Evolutionary conservation across 2,329 filamentous ascomycete genomes (phyloP).

Genomic region (Drechslerella coelobrocha): DNA sequence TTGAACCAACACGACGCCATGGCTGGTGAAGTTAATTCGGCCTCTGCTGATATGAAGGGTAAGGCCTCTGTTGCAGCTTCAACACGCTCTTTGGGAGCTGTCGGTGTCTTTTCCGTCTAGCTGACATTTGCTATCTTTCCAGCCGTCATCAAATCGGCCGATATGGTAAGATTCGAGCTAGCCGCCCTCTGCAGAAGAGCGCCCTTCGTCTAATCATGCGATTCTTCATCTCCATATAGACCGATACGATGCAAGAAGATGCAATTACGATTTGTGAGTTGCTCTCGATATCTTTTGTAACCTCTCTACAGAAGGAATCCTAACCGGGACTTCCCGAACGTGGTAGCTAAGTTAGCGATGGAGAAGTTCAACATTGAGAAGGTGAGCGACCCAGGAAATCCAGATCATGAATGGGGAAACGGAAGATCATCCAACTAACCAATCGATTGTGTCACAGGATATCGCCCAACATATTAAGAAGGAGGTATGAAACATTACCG

Average conservation of each 20-base stretch:
- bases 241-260: slow-evolving; percentile 95
- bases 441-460: slow-evolving; percentile 66
- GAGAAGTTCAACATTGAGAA: slow-evolving; percentile 75
- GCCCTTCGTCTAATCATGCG: slow-evolving; percentile 14
- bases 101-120: not conserved
- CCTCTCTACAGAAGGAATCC: not conserved
- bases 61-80: slow-evolving; percentile 3
- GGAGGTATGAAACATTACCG: slow-evolving; percentile 66
- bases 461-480: slow-evolving; percentile 96
- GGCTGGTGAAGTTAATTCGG: slow-evolving; percentile 24
- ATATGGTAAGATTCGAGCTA: slow-evolving; percentile 76
- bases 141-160: slow-evolving; percentile 97
- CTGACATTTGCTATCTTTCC: slow-evolving; percentile 46
- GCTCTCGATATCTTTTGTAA: not conserved
- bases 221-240: slow-evolving; percentile 65
- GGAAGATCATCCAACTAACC: slow-evolving; percentile 1
- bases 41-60: slow-evolving; percentile 45
- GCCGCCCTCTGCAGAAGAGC: slow-evolving; percentile 3
- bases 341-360: slow-evolving; percentile 73
- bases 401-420: slow-evolving; percentile 39
- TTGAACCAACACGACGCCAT: slow-evolving; percentile 25
- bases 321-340: slow-evolving; percentile 3
- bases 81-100: not conserved
- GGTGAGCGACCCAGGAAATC: slow-evolving; percentile 59
- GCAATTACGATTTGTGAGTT: slow-evolving; percentile 90